Evolutionary conservation across 78 protist genomes (phyloP), one percentile per base, ranked within the genome.

Genomic region (Dictyostelium capitatum): DNA sequence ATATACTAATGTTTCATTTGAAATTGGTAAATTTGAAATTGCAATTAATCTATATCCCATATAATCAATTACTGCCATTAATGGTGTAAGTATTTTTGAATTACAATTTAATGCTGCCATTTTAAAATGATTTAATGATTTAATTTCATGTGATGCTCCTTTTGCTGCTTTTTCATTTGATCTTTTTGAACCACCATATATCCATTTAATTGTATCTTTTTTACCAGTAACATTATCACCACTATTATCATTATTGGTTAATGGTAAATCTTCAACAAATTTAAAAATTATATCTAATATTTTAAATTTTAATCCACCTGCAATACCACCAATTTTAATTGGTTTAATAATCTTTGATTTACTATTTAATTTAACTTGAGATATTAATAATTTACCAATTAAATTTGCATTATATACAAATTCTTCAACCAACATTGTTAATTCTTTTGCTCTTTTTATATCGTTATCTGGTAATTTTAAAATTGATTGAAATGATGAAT

Each of bases 301-400:
- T 32, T 62, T 85, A 41, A 30, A 85, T 77, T 85, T 85, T 2
- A 51, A 20, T 17, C 96, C 96, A 84, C 96, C 96, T 15, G 81
- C 96, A 1, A 77, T 73, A 70, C 96, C 96, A 43, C 96, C 96
- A 12, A 92, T 4, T 9, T n/a, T 20, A n/a, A 37, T 43, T 50
- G 91, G 92, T 28, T 84, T 80, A 9, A 92, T 92, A 10, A 84
- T 78, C 65, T 92, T 92, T 30, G 32, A 25, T 37, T 83, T 91
- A 25, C 43, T 62, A 41, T 80, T 83, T 43, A 83, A 59, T 41
- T 92, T 41, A n/a, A 59, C 20, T 72, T 92, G 92, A 12, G 96
- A 92, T 12, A 92, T 92, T 41, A 92, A 83, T n/a, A 92, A 48
- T 37, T 84, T 92, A 37, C 96, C 96, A 72, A 84, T 83, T 51